Percentiles rank a stretch among this genome's conserved stretches.
Evolutionary conservation across 768 basidiomycete species (phyloP).

Genomic region (Cystobasidium ongulense): DNA sequence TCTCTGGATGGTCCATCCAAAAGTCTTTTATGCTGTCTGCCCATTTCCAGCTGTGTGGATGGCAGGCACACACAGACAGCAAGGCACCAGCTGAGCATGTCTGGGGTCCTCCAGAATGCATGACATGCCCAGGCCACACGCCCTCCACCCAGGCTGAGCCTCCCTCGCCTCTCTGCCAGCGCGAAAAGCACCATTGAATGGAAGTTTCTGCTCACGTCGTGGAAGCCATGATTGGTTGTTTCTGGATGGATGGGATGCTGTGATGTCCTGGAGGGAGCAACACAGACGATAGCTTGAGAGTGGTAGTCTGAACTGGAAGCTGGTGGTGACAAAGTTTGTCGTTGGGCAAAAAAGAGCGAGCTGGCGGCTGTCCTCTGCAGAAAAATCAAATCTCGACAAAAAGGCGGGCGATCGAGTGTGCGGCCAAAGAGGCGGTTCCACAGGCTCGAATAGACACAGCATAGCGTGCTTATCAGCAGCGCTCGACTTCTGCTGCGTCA

Average conservation of each 20-base stretch:
- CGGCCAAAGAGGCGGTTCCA: not conserved
- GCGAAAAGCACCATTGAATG: not conserved
- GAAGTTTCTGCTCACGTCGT: constrained; percentile 16
- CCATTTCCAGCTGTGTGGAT: not conserved
- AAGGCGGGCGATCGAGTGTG: not conserved
- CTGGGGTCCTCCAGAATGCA: not conserved
- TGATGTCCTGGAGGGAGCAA: not conserved
- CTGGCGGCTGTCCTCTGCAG: not conserved
- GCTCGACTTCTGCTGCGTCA: too few species aligned
- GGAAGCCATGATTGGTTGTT: constrained; percentile 18
- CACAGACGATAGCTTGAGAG: not conserved
- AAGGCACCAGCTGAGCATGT: not conserved
- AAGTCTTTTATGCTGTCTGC: not conserved
- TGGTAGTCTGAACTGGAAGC: not conserved
- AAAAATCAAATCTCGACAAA: not conserved
- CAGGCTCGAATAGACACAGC: too few species aligned
- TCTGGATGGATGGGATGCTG: not conserved
- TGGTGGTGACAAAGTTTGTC: not conserved
- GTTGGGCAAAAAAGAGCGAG: not conserved
- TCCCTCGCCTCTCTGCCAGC: not conserved
- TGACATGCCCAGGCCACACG: too few species aligned
- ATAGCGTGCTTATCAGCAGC: too few species aligned
- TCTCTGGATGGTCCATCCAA: not conserved
- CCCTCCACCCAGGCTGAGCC: not conserved
- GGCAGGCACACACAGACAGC: not conserved